Evolutionary conservation across 2,329 filamentous ascomycete species (phyloP).

Genomic region (Trichoderma koningiopsis): DNA sequence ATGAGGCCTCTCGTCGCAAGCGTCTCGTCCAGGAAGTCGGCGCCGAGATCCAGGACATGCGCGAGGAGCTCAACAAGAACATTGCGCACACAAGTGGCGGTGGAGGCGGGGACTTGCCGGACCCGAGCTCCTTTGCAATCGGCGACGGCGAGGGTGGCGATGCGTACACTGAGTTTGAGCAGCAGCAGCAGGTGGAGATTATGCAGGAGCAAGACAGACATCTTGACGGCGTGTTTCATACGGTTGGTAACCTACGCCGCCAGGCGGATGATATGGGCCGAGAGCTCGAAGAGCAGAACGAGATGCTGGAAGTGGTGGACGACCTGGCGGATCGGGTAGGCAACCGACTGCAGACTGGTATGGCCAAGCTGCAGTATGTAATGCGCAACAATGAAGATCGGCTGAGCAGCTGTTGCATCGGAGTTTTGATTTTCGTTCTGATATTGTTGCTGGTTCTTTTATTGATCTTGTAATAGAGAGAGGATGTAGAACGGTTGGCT

Average conservation of each 20-base stretch:
- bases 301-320: conserved; percentile 86
- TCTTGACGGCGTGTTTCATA: conserved; percentile 88
- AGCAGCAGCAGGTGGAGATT: conserved; percentile 86
- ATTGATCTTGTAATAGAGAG: conserved; percentile 53
- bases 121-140: conserved; percentile 61
- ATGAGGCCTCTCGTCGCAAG: conserved; percentile 79
- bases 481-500: neutral
- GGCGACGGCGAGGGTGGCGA: conserved; percentile 54
- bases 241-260: conserved; percentile 83
- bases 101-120: conserved; percentile 51
- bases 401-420: conserved; percentile 88
- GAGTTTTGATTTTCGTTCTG: conserved; percentile 80
- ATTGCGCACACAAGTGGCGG: conserved; percentile 40
- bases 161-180: conserved; percentile 80
- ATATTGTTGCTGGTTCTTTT: conserved; percentile 84
- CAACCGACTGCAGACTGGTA: conserved; percentile 79
- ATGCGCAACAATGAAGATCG: conserved; percentile 89
- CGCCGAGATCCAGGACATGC: conserved; percentile 86
- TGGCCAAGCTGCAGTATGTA: conserved; percentile 83
- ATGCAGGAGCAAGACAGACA: conserved; percentile 95
- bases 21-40: conserved; percentile 87
- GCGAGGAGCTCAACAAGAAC: conserved; percentile 71
- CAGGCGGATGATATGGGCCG: conserved; percentile 96
- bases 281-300: conserved; percentile 91
- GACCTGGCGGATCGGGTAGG: conserved; percentile 83